Evolutionary conservation across 1,139 yeast species (phyloP), one percentile per base, ranked within the genome.

Genomic region (Debaryomycetaceae sp.): DNA sequence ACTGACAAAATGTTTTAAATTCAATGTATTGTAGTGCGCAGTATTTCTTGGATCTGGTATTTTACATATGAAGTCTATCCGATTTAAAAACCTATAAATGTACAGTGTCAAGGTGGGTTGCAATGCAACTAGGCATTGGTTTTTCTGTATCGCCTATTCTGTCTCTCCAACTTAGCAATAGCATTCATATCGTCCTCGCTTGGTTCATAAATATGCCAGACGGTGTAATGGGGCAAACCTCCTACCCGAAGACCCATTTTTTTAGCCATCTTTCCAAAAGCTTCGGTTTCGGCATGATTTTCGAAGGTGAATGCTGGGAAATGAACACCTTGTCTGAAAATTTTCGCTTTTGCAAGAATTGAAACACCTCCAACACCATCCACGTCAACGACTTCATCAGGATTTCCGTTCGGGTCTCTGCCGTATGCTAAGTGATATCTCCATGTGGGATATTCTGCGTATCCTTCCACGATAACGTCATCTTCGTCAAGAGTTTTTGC

Each of bases 351-450:
- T 5, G 95, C 91, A 45, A 89, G 67, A 48, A 89, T 87, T 0
- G 91, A 85, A 36, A 89, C 97, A 37, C 96, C 96, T 17, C 96
- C 96, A 47, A 89, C 87, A 48, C 96, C 96, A 62, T 89, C 96
- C 45, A 89, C 66, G 49, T 84, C 88, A 36, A 88, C 68, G 23
- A 84, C 73, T 52, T 84, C 90, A 51, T 81, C 66, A 6, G 80
- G 82, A 58, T 84, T 68, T 11, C 91, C 93, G 37, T 76, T 62
- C 6, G 79, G 67, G 52, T 83, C 83, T 52, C 96, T 76, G 39
- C 82, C 71, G 55, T 86, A 84, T 0, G 91, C 95, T 57, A 88
- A 71, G 66, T 87, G 95, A 4, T 82, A 86, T 64, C 97, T 76
- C 84, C 91, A 88, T 0, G 97, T 89, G 6, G 93, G 90, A 59